Evolutionary conservation across 257 asterid species (phyloP).

Genomic region (Solanum arcanum): DNA sequence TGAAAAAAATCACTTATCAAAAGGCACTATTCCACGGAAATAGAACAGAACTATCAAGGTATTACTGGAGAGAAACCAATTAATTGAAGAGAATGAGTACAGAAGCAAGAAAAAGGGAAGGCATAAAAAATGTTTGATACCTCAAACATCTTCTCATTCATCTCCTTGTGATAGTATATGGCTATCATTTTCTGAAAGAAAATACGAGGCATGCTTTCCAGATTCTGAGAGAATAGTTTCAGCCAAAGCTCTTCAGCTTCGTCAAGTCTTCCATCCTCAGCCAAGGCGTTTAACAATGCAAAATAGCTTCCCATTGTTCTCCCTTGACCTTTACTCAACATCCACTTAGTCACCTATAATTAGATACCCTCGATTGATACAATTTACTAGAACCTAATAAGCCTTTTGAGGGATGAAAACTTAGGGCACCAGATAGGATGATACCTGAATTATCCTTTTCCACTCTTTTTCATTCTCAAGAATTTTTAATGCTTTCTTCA

Average conservation of each 20-base stretch:
- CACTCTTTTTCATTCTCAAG: slow-evolving; percentile 78
- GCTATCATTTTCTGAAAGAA: slow-evolving; percentile 82
- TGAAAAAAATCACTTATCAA: background rate
- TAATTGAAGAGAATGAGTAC: background rate
- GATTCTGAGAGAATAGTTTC: slow-evolving; percentile 54
- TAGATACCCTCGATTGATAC: background rate
- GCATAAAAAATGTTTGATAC: slow-evolving; percentile 14
- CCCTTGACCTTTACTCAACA: slow-evolving; percentile 97
- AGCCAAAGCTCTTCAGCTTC: slow-evolving; percentile 92
- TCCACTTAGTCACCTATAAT: slow-evolving; percentile 78
- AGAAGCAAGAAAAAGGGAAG: background rate
- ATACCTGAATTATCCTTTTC: slow-evolving; percentile 89
- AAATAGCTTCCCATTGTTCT: slow-evolving; percentile 95
- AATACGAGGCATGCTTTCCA: slow-evolving; percentile 86
- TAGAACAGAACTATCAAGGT: background rate
- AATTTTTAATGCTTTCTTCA: slow-evolving; percentile 79
- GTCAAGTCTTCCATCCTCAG: slow-evolving; percentile 82
- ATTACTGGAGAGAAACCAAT: background rate
- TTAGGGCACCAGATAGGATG: background rate
- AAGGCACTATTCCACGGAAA: background rate
- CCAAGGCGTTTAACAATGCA: slow-evolving; percentile 69
- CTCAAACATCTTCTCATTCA: slow-evolving; percentile 89
- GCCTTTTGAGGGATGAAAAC: background rate
- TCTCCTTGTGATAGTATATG: slow-evolving; percentile 52
- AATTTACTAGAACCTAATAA: background rate